These are phyloP conservation scores for Venustampulla echinocandica DNA, from an alignment of 495 filamentous ascomycete species.

Conservation along the genomic window DNA sequence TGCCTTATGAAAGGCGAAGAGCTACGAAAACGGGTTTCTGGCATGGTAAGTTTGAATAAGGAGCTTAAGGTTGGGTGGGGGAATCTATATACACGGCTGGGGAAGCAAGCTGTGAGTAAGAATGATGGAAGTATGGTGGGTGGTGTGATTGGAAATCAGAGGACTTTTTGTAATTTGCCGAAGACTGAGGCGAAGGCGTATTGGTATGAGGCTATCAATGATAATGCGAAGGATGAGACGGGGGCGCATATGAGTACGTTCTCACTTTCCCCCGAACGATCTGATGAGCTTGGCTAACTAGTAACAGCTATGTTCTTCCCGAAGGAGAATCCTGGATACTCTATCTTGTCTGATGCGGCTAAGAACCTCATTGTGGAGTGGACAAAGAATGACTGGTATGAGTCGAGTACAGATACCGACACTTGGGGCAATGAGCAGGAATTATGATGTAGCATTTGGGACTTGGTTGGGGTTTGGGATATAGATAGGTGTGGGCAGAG, in stretches of 20 bases:
- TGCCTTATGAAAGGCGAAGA: slow-evolving; percentile 74
- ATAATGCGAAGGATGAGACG: slow-evolving; percentile 68
- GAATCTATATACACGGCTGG: slow-evolving; percentile 78
- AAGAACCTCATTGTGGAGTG: slow-evolving; percentile 53
- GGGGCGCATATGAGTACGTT: slow-evolving; percentile 65
- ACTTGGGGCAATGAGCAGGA: neutral
- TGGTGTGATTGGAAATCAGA: slow-evolving; percentile 46
- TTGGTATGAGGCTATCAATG: slow-evolving; percentile 66
- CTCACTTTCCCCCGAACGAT: neutral
- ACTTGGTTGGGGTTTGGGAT: neutral
- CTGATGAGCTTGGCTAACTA: slow-evolving; percentile 11
- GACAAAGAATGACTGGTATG: slow-evolving; percentile 39
- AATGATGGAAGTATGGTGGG: slow-evolving; percentile 34
- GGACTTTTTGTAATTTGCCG: slow-evolving; percentile 83
- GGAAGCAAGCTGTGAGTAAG: slow-evolving; percentile 43
- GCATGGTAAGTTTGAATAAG: slow-evolving; percentile 46
- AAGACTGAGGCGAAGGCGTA: slow-evolving; percentile 39
- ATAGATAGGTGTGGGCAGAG: neutral
- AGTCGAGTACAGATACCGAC: slow-evolving; percentile 13
- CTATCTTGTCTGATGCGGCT: slow-evolving; percentile 55
- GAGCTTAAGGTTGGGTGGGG: slow-evolving; percentile 57
- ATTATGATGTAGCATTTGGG: neutral
- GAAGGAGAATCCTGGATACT: slow-evolving; percentile 72
- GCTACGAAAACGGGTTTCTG: slow-evolving; percentile 54
- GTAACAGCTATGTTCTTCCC: slow-evolving; percentile 64